Evolutionary conservation across 139 green algal species (phyloP).

Genomic region (Desmodesmus armatus): DNA sequence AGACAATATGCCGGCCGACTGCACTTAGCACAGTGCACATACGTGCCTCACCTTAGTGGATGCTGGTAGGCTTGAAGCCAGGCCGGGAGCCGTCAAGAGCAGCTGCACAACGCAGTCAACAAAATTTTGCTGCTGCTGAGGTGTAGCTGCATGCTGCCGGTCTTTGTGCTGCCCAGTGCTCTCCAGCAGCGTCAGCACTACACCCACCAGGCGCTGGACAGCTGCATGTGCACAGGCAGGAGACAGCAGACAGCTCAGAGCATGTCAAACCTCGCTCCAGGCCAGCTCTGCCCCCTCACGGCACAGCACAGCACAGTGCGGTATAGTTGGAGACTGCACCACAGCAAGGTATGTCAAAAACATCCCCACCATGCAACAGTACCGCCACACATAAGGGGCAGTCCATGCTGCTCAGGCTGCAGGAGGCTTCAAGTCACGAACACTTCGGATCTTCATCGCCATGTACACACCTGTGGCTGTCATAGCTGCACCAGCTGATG

Average conservation of each 20-base stretch:
- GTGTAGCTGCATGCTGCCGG: not conserved
- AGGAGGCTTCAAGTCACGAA: no score
- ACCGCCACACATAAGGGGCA: no score
- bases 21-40: not conserved
- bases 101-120: conserved; percentile 39
- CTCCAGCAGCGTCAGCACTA: conserved; percentile 41
- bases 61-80: conserved; percentile 30
- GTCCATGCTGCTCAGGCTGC: no score
- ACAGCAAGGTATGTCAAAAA: no score
- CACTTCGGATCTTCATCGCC: no score
- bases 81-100: conserved; percentile 47
- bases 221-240: not conserved
- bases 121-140: conserved; percentile 38
- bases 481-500: conserved; percentile 26
- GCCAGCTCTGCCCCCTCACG: not conserved
- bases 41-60: conserved; percentile 36
- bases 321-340: no score
- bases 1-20: no score
- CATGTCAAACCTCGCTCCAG: not conserved
- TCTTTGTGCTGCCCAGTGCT: no score
- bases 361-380: no score
- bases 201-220: conserved; percentile 43
- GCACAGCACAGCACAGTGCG: not conserved
- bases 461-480: not conserved
- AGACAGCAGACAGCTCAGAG: not conserved